A percentile compares a stretch with the other conserved stretches of the same genome.
Evolutionary conservation across 257 asterid species (phyloP).

Genomic region (Solanum gracilifrons): DNA sequence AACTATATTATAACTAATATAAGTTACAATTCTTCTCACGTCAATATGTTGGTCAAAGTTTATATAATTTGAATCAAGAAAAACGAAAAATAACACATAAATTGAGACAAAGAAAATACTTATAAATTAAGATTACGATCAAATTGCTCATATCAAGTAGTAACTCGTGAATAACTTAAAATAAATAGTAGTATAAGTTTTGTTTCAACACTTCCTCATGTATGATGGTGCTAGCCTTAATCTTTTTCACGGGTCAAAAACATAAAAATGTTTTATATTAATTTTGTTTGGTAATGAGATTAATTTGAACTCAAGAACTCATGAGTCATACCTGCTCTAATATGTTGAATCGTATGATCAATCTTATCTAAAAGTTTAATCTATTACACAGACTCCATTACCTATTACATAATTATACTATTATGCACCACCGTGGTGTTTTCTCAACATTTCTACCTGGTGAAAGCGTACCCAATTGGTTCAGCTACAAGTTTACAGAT

Average conservation of each 20-base stretch:
- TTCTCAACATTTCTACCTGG: not conserved
- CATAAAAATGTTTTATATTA: not conserved
- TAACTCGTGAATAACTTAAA: not conserved
- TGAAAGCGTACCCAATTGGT: not conserved
- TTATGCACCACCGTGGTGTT: not conserved
- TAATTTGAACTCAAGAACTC: not conserved
- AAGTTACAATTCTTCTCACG: not conserved
- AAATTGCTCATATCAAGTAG: not conserved
- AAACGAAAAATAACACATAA: too few species aligned
- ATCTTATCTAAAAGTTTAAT: not conserved
- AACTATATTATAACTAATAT: too few species aligned
- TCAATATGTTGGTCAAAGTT: not conserved
- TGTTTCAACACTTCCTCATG: not conserved
- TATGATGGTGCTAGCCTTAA: not conserved
- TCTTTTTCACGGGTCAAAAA: not conserved
- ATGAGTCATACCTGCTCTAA: not conserved
- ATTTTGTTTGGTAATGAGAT: not conserved
- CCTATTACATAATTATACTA: not conserved
- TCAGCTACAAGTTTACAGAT: not conserved
- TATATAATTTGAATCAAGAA: too few species aligned
- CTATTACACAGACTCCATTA: rapidly evolving
- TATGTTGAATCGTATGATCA: not conserved
- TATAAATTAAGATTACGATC: too few species aligned
- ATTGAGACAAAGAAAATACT: too few species aligned
- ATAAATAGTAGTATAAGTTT: not conserved